phyloP scores from a whole-genome alignment of 2,329 filamentous ascomycete genomes.

The Aspergillus fischeri region DNA sequence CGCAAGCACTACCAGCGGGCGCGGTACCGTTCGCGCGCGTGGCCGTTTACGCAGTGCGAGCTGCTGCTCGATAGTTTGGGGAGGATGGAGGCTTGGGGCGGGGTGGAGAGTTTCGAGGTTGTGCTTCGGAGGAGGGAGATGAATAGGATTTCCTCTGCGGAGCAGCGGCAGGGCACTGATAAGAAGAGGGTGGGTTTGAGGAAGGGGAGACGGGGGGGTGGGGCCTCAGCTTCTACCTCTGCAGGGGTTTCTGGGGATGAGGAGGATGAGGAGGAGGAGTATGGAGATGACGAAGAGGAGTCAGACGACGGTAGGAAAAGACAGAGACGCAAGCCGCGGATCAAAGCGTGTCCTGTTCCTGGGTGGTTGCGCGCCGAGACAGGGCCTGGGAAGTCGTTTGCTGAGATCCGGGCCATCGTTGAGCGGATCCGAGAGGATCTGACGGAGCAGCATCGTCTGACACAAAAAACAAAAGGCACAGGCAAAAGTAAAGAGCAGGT shows the following conservation, averaged over 20 bases:
- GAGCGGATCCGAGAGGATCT: slow-evolving; percentile 21
- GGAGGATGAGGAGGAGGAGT: not conserved
- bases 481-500: slow-evolving; percentile 7
- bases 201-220: no score
- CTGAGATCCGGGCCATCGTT: slow-evolving; percentile 27
- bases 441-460: not conserved
- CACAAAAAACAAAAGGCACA: not conserved
- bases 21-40: slow-evolving; percentile 62
- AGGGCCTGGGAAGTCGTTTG: slow-evolving; percentile 25
- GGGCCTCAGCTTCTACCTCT: not conserved
- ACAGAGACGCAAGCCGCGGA: slow-evolving; percentile 17
- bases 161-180: no score
- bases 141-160: not conserved
- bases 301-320: not conserved
- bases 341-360: slow-evolving; percentile 29
- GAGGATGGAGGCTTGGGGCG: slow-evolving; percentile 60
- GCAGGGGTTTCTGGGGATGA: not conserved
- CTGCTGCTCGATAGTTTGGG: slow-evolving; percentile 61
- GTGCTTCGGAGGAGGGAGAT: slow-evolving; percentile 60
- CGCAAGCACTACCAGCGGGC: slow-evolving; percentile 78
- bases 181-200: no score
- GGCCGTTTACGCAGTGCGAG: slow-evolving; percentile 58
- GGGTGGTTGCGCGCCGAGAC: slow-evolving; percentile 27
- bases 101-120: slow-evolving; percentile 59
- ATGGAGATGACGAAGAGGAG: not conserved